Conservation (phyloP, 176 grass and related monocot genomes). For the Cymbopogon citratus region DNA sequence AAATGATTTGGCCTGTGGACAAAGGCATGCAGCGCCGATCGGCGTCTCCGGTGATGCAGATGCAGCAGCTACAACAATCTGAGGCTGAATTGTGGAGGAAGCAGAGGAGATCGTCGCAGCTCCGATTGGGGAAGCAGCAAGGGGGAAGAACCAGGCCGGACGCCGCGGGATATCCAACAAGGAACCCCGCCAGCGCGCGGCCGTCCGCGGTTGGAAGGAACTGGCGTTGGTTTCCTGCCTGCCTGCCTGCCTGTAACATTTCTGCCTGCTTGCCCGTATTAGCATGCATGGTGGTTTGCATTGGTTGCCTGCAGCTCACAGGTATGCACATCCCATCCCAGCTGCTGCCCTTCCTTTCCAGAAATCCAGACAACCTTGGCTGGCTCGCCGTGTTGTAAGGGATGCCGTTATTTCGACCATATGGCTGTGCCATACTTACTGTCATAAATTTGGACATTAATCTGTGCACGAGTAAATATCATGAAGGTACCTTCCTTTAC, state of each 20-base stretch:
- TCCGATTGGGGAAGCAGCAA: not conserved
- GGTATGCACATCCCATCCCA: not conserved
- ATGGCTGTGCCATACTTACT: too few relatives aligned
- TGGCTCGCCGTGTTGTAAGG: constrained; percentile 16
- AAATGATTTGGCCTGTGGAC: too few relatives aligned
- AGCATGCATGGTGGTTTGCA: not conserved
- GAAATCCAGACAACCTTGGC: not conserved
- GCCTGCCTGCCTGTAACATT: constrained; percentile 4
- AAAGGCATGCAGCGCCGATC: not conserved
- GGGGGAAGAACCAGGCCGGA: not conserved
- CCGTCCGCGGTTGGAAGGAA: not conserved
- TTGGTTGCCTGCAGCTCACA: not conserved
- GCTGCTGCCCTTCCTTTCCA: not conserved
- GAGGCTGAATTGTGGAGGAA: not conserved
- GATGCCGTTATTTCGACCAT: not conserved
- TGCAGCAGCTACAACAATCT: not conserved
- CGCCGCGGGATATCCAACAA: constrained; percentile 20
- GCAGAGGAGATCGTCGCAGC: not conserved
- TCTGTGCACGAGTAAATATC: not conserved
- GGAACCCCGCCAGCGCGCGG: not conserved
- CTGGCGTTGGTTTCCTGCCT: not conserved
- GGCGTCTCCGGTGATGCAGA: not conserved
- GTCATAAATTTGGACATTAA: not conserved
- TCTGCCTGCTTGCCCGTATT: constrained; percentile 15
- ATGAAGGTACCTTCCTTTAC: not conserved